Percentiles rank a stretch among this genome's conserved stretches.
These are phyloP conservation scores for Phytophthora nicotianae DNA, from an alignment of 352 stramenopile genomes.

Conservation along the genomic window DNA sequence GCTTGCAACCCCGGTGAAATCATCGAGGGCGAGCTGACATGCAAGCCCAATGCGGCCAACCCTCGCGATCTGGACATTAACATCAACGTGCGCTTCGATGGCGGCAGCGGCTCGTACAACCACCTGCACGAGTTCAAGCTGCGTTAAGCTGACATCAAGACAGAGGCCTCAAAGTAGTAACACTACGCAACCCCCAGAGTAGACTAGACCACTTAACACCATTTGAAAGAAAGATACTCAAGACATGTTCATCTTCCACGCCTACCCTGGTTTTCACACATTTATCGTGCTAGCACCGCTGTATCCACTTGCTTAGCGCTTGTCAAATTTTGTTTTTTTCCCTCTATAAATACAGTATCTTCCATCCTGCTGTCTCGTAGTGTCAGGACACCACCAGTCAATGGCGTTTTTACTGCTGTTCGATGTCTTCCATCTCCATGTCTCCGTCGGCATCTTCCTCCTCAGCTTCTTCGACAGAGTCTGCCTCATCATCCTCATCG, in stretches of 20 bases:
- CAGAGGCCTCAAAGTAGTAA: not conserved
- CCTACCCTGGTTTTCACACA: constrained; percentile 1
- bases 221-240: constrained; percentile 43
- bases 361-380: constrained; percentile 16
- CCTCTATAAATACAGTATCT: constrained; percentile 80
- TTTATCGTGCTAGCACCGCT: no score
- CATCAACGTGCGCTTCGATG: constrained; percentile 82
- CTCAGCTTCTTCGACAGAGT: constrained; percentile 72
- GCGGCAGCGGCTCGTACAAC: constrained; percentile 66
- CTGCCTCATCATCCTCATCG: constrained; percentile 63
- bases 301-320: constrained; percentile 8
- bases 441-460: constrained; percentile 79
- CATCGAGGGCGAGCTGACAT: constrained; percentile 90
- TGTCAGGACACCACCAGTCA: constrained; percentile 13
- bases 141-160: constrained; percentile 56
- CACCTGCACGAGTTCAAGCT: constrained; percentile 82
- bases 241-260: constrained; percentile 30
- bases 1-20: constrained; percentile 85
- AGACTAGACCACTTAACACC: constrained; percentile 35
- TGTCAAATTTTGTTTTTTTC: constrained; percentile 26
- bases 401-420: constrained; percentile 30
- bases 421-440: constrained; percentile 70
- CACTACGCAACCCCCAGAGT: constrained; percentile 29
- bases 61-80: constrained; percentile 95
- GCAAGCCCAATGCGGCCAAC: constrained; percentile 92